A percentile compares a stretch with the other conserved stretches of the same genome.
Conservation (phyloP, 345 rosid species). For the Lumnitzera racemosa region DNA sequence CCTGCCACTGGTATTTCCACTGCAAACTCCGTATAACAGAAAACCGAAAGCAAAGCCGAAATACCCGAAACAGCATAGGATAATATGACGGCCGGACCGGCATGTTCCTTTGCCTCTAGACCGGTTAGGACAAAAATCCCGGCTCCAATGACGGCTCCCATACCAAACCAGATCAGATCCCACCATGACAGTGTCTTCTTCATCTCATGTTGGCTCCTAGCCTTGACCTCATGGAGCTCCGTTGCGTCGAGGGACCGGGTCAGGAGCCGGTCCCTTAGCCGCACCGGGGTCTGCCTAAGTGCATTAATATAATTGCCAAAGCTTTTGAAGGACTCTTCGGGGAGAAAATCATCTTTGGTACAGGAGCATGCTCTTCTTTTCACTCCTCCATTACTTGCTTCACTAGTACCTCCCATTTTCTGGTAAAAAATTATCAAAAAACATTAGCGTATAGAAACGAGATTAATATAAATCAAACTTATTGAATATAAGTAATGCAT, state of each 20-base stretch:
- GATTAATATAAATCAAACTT: too few relatives aligned
- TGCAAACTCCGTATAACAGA: constrained; percentile 95
- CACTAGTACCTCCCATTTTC: constrained; percentile 9
- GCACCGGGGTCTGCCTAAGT: constrained; percentile 44
- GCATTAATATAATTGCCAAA: constrained; percentile 53
- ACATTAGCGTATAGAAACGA: too few relatives aligned
- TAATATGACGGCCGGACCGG: constrained; percentile 87
- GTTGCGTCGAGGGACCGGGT: constrained; percentile 62
- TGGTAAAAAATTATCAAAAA: neutral
- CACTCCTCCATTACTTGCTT: constrained; percentile 17
- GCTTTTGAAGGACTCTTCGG: constrained; percentile 76
- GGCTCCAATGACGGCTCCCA: constrained; percentile 86
- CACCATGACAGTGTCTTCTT: constrained; percentile 82
- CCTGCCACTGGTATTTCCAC: constrained; percentile 92
- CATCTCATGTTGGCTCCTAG: constrained; percentile 77
- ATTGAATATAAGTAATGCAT: too few relatives aligned
- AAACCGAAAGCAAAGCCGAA: constrained; percentile 92
- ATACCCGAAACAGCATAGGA: constrained; percentile 79
- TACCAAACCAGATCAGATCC: constrained; percentile 96
- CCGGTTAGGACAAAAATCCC: constrained; percentile 93
- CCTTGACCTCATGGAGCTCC: constrained; percentile 75
- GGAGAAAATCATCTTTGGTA: constrained; percentile 64
- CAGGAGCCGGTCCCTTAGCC: constrained; percentile 51
- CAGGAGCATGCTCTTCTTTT: constrained; percentile 66
- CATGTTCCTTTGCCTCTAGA: constrained; percentile 29